Conservation (phyloP, 2,329 filamentous ascomycete species). For the Nemania sp. region DNA sequence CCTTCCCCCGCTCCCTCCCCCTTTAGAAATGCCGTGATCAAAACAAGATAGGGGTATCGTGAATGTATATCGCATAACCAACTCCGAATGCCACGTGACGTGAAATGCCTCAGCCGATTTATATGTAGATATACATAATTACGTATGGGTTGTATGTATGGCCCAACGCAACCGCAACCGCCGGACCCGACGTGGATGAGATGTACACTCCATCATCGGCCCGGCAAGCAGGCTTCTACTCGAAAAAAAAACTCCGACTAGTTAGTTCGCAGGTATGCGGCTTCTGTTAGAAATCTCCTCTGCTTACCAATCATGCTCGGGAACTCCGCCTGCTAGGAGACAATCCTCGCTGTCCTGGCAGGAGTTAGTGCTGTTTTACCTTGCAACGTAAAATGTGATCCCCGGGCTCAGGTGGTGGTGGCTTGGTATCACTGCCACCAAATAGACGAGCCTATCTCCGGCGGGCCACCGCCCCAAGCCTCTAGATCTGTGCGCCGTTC, state of each 20-base stretch:
- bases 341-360: neutral
- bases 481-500: neutral
- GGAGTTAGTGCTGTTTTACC: neutral
- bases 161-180: neutral
- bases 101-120: slow-evolving; percentile 10
- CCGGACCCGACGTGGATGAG: neutral
- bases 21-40: neutral
- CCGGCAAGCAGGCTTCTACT: neutral
- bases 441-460: neutral
- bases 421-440: neutral
- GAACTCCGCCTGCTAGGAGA: neutral
- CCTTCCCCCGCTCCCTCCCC: too few relatives aligned
- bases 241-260: neutral
- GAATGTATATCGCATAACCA: slow-evolving; percentile 15
- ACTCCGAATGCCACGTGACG: slow-evolving; percentile 14
- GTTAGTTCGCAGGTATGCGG: slow-evolving; percentile 3
- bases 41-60: slow-evolving; percentile 18
- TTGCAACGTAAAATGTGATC: neutral
- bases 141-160: neutral
- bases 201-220: neutral
- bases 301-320: slow-evolving; percentile 3
- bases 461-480: neutral
- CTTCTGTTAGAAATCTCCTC: neutral
- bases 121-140: neutral
- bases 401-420: neutral